These are phyloP conservation scores for Debaryomyces coudertii DNA, from an alignment of 1,139 yeast species.

Conservation along the genomic window DNA sequence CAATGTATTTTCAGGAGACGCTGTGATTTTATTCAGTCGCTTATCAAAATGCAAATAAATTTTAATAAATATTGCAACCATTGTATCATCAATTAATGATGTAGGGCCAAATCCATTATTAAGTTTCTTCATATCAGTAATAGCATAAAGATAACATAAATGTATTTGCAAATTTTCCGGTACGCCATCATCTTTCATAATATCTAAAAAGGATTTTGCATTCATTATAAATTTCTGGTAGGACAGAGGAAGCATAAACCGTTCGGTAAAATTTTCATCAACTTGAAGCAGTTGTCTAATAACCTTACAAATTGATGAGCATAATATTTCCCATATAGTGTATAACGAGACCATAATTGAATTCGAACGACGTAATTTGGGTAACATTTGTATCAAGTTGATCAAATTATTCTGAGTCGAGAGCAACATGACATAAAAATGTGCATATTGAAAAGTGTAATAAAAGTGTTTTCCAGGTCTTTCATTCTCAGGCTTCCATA, in stretches of 20 bases:
- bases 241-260: constrained; percentile 47
- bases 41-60: constrained; percentile 39
- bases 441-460: constrained; percentile 71
- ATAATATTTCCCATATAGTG: constrained; percentile 66
- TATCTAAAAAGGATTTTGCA: constrained; percentile 38
- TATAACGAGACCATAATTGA: constrained; percentile 69
- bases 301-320: constrained; percentile 51
- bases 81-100: constrained; percentile 73
- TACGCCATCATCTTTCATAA: constrained; percentile 32
- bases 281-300: constrained; percentile 50
- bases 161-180: constrained; percentile 33
- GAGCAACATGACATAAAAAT: constrained; percentile 62
- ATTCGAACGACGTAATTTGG: constrained; percentile 73
- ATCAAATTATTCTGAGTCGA: constrained; percentile 58
- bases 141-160: constrained; percentile 52
- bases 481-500: constrained; percentile 94
- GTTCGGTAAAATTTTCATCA: constrained; percentile 56
- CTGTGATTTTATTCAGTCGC: constrained; percentile 4
- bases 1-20: constrained; percentile 18
- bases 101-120: constrained; percentile 87
- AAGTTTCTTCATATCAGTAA: constrained; percentile 66
- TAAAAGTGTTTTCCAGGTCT: constrained; percentile 92
- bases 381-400: constrained; percentile 61
- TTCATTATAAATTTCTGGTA: constrained; percentile 49
- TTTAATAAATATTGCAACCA: constrained; percentile 61